Percentiles rank a stretch among this genome's conserved stretches.
phyloP scores from a whole-genome alignment of 805 yeast genomes.

The Candida corydali region DNA sequence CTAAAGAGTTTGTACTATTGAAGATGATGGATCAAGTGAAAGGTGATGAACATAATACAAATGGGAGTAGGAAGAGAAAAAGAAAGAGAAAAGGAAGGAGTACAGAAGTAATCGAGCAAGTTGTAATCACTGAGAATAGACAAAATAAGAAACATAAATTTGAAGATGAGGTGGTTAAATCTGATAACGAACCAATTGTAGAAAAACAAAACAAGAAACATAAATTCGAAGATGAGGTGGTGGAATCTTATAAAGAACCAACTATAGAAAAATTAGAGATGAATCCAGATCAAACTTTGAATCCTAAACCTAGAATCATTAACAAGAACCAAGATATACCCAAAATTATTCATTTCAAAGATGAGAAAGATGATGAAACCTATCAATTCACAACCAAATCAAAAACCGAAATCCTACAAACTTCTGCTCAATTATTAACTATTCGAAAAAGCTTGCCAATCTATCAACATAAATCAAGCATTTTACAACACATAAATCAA shows the following conservation, averaged over 20 bases:
- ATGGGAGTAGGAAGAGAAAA: conserved; percentile 29
- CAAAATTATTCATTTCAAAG: conserved; percentile 12
- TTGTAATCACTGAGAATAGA: conserved; percentile 7
- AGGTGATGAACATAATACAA: conserved; percentile 8
- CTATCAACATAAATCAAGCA: conserved; percentile 61
- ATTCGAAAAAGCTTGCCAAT: conserved; percentile 68
- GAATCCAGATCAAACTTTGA: too few relatives aligned
- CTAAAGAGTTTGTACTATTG: background rate
- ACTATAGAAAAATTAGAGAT: conserved; percentile 3
- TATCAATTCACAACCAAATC: conserved; percentile 2
- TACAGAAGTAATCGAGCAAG: too few relatives aligned
- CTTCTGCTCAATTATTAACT: conserved; percentile 41
- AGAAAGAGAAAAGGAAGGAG: conserved; percentile 13
- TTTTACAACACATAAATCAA: conserved; percentile 49
- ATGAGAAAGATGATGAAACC: conserved; percentile 16
- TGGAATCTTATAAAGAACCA: background rate
- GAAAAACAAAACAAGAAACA: too few relatives aligned
- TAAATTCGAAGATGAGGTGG: background rate
- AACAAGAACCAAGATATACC: too few relatives aligned
- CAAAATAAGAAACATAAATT: conserved; percentile 24
- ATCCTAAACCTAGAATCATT: too few relatives aligned
- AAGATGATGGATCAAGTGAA: background rate
- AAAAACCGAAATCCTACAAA: conserved; percentile 30
- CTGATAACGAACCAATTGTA: too few relatives aligned
- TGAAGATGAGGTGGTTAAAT: conserved; percentile 10